Evolutionary conservation across 2,329 filamentous ascomycete genomes (phyloP), one percentile per base, ranked within the genome.

Genomic region (Byssothecium circinans): DNA sequence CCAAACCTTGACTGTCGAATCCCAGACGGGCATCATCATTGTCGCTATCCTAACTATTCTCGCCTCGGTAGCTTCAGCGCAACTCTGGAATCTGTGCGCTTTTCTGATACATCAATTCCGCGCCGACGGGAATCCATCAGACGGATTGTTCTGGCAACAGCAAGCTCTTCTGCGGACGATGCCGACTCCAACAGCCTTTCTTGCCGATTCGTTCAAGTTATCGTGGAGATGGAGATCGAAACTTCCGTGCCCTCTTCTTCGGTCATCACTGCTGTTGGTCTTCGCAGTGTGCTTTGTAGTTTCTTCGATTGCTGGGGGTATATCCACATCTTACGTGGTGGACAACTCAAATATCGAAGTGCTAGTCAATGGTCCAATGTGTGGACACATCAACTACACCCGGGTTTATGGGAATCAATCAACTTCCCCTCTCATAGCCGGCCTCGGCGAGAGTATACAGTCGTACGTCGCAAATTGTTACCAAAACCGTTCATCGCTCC

Each of bases 61-160:
- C 10, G 14, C 38, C 18, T 42, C 49, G 5, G 29, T 52, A 2
- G 53, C 37, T 18, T 44, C 42, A 5, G 37, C 49, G 1, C 51
- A 54, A 19, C 37, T 57, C 5, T 57, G 46, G 49, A 42, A 49
- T 29, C 40, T 57, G 1, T 4, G 49, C n/a, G 35, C 34, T 12
- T 57, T 57, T 23, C 3, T 39, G 1, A 23, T n/a, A 14, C 52
- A 52, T 39, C 49, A 54, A 33, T 2, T 37, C 5, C 49, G 52
- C 2, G 49, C 52, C 2, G 17, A 49, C 37, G 52, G 54, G 4
- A 2, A 19, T 1, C 46, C 46, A 11, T 18, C 36, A 19, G 52
- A 57, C 45, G 54, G 41, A 2, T 42, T 57, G 1, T 57, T 46
- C 30, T 27, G 39, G 22, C 52, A 57, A 35, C 54, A 57, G 20